Percentiles rank a stretch among this genome's conserved stretches.
Evolutionary conservation across 345 rosid species (phyloP).

Genomic region (Pugionium cornutum): DNA sequence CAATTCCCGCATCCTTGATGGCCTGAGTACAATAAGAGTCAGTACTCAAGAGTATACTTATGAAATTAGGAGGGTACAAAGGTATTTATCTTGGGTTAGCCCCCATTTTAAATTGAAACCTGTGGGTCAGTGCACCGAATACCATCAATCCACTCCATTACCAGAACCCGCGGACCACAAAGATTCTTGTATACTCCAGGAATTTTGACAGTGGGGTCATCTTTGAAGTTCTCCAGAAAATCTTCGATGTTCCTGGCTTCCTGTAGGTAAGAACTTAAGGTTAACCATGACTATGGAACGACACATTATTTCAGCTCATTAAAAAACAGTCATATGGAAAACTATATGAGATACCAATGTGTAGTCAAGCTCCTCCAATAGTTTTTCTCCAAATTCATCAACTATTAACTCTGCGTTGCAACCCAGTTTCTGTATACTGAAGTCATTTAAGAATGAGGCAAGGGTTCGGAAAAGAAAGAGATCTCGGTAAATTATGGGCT

Average conservation of each 20-base stretch:
- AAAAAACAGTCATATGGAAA: conserved; percentile 29
- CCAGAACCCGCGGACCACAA: conserved; percentile 89
- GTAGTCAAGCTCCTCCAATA: conserved; percentile 98
- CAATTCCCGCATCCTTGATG: conserved; percentile 83
- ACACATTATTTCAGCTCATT: conserved; percentile 9
- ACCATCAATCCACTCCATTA: conserved; percentile 99
- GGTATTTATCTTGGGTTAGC: conserved; percentile 17
- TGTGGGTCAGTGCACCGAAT: conserved; percentile 95
- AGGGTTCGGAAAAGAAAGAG: conserved; percentile 95
- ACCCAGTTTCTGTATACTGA: conserved; percentile 86
- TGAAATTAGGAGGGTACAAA: conserved; percentile 20
- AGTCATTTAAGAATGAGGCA: conserved; percentile 87
- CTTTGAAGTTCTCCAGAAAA: conserved; percentile 87
- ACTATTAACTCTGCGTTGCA: conserved; percentile 96
- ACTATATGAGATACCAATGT: conserved; percentile 63
- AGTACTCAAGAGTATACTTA: conserved; percentile 13
- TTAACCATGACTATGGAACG: conserved; percentile 22
- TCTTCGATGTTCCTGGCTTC: conserved; percentile 97
- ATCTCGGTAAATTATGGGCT: conserved; percentile 90
- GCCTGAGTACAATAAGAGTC: conserved; percentile 56
- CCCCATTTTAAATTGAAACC: conserved; percentile 47
- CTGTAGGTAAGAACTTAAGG: conserved; percentile 42
- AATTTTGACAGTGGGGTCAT: conserved; percentile 93
- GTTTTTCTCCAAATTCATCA: conserved; percentile 97
- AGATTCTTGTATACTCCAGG: conserved; percentile 83